These are phyloP conservation scores for Colletotrichum melonis DNA, from an alignment of 2,329 filamentous ascomycete genomes.

Conservation along the genomic window DNA sequence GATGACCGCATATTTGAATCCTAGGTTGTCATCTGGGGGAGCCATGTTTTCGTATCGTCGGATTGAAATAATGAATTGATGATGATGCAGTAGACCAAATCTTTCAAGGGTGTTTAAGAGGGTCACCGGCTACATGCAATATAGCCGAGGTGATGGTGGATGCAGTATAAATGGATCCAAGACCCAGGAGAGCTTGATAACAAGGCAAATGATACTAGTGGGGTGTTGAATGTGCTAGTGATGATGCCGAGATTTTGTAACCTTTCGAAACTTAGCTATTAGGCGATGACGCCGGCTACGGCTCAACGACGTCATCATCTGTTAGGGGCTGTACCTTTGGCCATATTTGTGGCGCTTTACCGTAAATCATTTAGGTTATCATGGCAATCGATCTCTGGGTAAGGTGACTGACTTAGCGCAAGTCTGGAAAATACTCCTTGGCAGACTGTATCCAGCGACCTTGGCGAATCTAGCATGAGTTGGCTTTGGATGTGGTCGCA, in stretches of 20 bases:
- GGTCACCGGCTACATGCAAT: not conserved
- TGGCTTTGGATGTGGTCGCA: not conserved
- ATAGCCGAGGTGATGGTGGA: not conserved
- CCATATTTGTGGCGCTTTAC: not conserved
- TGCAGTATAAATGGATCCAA: not conserved
- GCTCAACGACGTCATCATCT: not conserved
- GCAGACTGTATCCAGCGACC: not conserved
- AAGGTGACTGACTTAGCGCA: not conserved
- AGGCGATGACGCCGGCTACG: not conserved
- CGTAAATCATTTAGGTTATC: not conserved
- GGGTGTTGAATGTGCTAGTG: not conserved
- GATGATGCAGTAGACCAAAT: not conserved
- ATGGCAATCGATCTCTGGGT: not conserved
- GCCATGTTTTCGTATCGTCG: not conserved
- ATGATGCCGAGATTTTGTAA: not conserved
- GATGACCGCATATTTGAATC: conserved; percentile 58
- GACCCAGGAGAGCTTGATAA: not conserved
- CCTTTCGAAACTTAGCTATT: not conserved
- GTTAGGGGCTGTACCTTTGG: not conserved
- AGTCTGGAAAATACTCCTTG: not conserved
- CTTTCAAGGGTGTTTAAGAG: not conserved
- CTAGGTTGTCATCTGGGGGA: conserved; percentile 37
- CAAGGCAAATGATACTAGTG: no score
- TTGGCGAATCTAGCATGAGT: not conserved
- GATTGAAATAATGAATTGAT: not conserved